Conservation (phyloP, 2,329 filamentous ascomycete species). For the Fusarium robinianum region DNA sequence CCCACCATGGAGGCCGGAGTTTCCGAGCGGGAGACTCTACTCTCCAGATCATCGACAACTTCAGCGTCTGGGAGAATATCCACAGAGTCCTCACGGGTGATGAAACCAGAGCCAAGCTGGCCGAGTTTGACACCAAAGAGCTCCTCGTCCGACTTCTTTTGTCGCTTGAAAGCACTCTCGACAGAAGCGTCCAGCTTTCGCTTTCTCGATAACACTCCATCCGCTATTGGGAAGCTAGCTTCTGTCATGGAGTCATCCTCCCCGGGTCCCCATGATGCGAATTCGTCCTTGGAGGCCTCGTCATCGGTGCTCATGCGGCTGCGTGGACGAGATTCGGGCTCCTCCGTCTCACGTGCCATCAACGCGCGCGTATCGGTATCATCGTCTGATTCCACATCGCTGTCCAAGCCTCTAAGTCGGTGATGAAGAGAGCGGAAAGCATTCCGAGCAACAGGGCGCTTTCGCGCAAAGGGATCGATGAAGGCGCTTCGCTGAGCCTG, state of each 20-base stretch:
- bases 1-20: slow-evolving; percentile 48
- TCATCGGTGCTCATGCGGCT: slow-evolving; percentile 73
- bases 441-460: slow-evolving; percentile 62
- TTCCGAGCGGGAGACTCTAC: slow-evolving; percentile 51
- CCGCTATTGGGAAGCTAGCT: slow-evolving; percentile 68
- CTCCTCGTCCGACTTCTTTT: slow-evolving; percentile 80
- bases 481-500: slow-evolving; percentile 64
- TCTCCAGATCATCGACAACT: slow-evolving; percentile 47
- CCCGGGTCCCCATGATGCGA: slow-evolving; percentile 51
- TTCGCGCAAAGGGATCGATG: slow-evolving; percentile 67
- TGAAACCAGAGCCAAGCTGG: slow-evolving; percentile 55
- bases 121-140: slow-evolving; percentile 69
- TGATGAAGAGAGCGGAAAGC: slow-evolving; percentile 82
- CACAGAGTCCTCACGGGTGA: slow-evolving; percentile 52
- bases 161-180: slow-evolving; percentile 73
- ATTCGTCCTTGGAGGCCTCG: slow-evolving; percentile 56
- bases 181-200: slow-evolving; percentile 72
- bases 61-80: slow-evolving; percentile 56
- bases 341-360: slow-evolving; percentile 78
- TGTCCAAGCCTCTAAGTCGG: slow-evolving; percentile 63
- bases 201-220: slow-evolving; percentile 64
- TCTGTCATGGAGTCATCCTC: slow-evolving; percentile 74
- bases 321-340: slow-evolving; percentile 78
- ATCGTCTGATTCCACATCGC: slow-evolving; percentile 86
- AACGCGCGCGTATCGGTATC: slow-evolving; percentile 63